Conservation (phyloP, 2,329 filamentous ascomycete genomes). For the Cephalotrichum gorgonifer region DNA sequence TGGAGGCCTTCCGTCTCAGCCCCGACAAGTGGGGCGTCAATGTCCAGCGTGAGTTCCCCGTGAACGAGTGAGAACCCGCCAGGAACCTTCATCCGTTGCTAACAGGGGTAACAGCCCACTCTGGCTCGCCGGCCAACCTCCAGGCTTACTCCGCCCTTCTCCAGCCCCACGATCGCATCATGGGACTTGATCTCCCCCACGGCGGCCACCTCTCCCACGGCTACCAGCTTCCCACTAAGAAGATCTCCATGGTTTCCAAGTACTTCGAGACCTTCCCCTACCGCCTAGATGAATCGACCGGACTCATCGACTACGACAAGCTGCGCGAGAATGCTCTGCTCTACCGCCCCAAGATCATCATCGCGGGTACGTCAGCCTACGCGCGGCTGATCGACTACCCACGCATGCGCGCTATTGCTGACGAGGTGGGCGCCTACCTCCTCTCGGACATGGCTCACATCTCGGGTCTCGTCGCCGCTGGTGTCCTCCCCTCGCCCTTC, state of each 20-base stretch:
- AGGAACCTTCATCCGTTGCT: too few species aligned
- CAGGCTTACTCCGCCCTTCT: constrained; percentile 95
- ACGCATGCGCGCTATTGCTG: constrained; percentile 79
- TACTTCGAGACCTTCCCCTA: constrained; percentile 99
- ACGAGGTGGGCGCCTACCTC: constrained; percentile 87
- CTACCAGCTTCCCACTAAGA: constrained; percentile 87
- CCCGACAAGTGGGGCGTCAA: constrained; percentile 92
- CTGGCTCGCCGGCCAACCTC: constrained; percentile 63
- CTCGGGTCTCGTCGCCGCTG: constrained; percentile 84
- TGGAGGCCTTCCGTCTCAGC: constrained; percentile 78
- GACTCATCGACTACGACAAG: constrained; percentile 88
- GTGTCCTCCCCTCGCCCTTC: constrained; percentile 85
- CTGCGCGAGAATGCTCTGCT: constrained; percentile 78
- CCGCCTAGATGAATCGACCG: constrained; percentile 79
- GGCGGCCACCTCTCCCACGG: constrained; percentile 94
- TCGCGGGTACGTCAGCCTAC: constrained; percentile 92
- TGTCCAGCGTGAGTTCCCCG: constrained; percentile 46
- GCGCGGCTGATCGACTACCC: constrained; percentile 92
- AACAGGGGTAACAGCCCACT: constrained; percentile 46
- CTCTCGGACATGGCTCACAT: constrained; percentile 97
- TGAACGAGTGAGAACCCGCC: too few species aligned
- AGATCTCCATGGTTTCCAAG: constrained; percentile 97
- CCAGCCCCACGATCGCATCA: constrained; percentile 85
- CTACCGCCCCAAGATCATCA: constrained; percentile 91
- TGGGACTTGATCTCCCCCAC: constrained; percentile 94